Evolutionary conservation across 164 flowering plant genomes (phyloP).

Genomic region (Brasenia schreberi): DNA sequence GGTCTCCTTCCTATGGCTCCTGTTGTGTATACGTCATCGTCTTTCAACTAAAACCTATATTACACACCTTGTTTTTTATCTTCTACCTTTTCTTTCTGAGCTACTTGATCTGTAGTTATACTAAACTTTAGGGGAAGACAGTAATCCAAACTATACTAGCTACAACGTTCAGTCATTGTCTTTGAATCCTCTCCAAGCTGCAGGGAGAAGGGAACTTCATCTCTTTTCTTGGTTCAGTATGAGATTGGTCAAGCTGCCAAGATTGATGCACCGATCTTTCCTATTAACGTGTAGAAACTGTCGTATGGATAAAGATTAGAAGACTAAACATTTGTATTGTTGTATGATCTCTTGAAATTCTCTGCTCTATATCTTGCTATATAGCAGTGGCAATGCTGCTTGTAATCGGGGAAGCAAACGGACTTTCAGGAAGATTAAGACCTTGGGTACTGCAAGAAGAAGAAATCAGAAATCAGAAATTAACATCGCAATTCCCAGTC

Average conservation of each 20-base stretch:
- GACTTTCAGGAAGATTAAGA: conserved; percentile 56
- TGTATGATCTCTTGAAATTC: conserved; percentile 12
- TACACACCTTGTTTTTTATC: not conserved
- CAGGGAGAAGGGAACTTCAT: not conserved
- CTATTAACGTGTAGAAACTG: not conserved
- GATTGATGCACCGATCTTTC: not conserved
- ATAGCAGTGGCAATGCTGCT: conserved; percentile 34
- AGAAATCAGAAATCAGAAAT: not conserved
- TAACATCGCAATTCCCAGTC: not conserved
- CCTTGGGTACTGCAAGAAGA: conserved; percentile 24
- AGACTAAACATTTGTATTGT: not conserved
- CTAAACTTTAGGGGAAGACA: not conserved
- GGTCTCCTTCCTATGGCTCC: not conserved
- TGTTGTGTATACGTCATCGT: not conserved
- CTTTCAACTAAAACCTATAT: not conserved
- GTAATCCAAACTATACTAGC: not conserved
- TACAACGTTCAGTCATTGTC: not conserved
- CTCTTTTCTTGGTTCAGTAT: not conserved
- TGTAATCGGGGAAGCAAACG: conserved; percentile 42
- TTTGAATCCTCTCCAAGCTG: not conserved
- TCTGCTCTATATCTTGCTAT: conserved; percentile 22
- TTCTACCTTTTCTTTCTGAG: not conserved
- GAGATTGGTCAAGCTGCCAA: not conserved
- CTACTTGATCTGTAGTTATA: not conserved
- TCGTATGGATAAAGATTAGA: not conserved